Evolutionary conservation across 2,329 filamentous ascomycete species (phyloP).

Genomic region (Plenodomus biglobosus): DNA sequence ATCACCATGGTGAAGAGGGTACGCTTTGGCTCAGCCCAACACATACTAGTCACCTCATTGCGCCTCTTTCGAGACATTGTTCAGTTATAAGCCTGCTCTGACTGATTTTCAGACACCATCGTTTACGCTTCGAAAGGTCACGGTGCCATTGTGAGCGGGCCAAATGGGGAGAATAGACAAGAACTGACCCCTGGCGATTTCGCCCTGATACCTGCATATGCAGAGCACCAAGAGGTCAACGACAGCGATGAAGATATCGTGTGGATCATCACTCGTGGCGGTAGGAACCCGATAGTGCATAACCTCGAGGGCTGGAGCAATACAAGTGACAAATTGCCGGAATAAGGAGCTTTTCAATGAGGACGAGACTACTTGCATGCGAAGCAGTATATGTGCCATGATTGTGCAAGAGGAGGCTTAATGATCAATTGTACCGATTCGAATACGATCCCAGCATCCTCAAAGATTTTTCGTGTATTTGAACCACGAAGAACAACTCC

Average conservation of each 20-base stretch:
- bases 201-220: slow-evolving; percentile 68
- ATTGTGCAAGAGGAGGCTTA: neutral
- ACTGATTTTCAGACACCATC: slow-evolving; percentile 59
- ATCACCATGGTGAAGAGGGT: slow-evolving; percentile 72
- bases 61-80: neutral
- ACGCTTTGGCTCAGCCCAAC: slow-evolving; percentile 22
- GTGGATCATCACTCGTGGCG: slow-evolving; percentile 67
- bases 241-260: slow-evolving; percentile 64
- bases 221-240: slow-evolving; percentile 71
- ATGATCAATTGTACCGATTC: neutral
- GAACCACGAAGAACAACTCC: no score
- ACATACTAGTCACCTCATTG: neutral
- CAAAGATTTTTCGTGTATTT: no score
- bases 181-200: slow-evolving; percentile 66
- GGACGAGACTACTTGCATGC: neutral
- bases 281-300: slow-evolving; percentile 61
- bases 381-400: neutral
- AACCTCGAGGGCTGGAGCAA: slow-evolving; percentile 64
- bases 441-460: no score
- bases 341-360: neutral
- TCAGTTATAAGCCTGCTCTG: neutral
- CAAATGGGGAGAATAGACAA: slow-evolving; percentile 58
- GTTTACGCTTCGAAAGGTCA: slow-evolving; percentile 65
- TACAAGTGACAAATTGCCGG: slow-evolving; percentile 18
- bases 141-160: slow-evolving; percentile 61